Evolutionary conservation across 106 monocot genomes (phyloP).

Genomic region (Acorus calamus): DNA sequence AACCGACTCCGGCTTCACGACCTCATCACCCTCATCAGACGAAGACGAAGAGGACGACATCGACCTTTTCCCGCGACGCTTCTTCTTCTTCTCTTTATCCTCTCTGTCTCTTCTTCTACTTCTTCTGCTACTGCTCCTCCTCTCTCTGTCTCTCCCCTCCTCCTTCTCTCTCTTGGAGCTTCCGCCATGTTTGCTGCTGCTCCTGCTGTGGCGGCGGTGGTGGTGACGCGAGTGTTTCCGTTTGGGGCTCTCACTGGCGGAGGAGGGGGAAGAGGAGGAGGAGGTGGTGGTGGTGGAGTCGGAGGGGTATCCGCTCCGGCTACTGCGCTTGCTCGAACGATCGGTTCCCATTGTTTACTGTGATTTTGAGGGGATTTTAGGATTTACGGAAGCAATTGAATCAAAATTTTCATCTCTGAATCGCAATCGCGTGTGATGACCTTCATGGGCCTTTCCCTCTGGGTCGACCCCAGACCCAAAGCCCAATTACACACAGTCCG

Average conservation of each 20-base stretch:
- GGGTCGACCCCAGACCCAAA: too few relatives aligned
- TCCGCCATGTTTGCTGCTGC: conserved; percentile 5
- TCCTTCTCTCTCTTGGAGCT: conserved; percentile 12
- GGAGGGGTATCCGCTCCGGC: too few relatives aligned
- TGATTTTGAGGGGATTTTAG: too few relatives aligned
- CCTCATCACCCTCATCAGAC: not conserved
- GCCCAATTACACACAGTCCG: too few relatives aligned
- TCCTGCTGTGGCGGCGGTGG: not conserved
- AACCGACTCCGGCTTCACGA: conserved; percentile 4
- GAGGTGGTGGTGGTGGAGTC: not conserved
- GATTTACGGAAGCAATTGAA: too few relatives aligned
- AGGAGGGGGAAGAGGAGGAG: conserved; percentile 8
- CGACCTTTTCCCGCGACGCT: not conserved
- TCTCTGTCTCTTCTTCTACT: conserved; percentile 1
- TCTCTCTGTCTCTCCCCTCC: conserved; percentile 3
- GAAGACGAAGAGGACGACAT: not conserved
- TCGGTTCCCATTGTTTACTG: too few relatives aligned
- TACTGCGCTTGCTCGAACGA: too few relatives aligned
- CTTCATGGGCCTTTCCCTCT: too few relatives aligned
- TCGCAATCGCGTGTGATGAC: too few relatives aligned
- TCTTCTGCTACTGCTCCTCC: not conserved
- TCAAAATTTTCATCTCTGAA: too few relatives aligned
- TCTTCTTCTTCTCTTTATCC: too few relatives aligned
- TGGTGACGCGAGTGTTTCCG: conserved; percentile 2
- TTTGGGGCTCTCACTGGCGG: conserved; percentile 11